phyloP scores from a whole-genome alignment of 768 basidiomycete genomes.

The Tremella yokohamensis region DNA sequence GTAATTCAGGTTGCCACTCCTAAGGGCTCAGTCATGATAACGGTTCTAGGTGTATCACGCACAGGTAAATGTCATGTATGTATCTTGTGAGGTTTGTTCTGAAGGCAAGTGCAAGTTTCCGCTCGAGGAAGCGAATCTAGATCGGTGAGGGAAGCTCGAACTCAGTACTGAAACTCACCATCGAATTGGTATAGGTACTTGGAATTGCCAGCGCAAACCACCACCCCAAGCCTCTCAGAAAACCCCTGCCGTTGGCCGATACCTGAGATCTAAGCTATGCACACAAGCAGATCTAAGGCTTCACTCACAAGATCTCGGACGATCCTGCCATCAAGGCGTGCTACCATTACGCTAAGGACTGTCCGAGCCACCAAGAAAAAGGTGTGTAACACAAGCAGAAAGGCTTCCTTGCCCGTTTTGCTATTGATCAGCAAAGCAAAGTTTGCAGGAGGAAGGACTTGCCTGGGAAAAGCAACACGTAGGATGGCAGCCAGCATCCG shows the following conservation, averaged over 20 bases:
- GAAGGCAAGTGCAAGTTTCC: slow-evolving; percentile 74
- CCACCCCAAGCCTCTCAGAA: slow-evolving; percentile 70
- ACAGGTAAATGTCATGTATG: slow-evolving; percentile 86
- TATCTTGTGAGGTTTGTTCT: slow-evolving; percentile 85
- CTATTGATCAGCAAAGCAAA: slow-evolving; percentile 15
- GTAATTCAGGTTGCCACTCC: slow-evolving; percentile 52
- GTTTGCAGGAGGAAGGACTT: slow-evolving; percentile 32
- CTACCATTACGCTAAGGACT: slow-evolving; percentile 80
- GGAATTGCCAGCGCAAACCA: slow-evolving; percentile 92
- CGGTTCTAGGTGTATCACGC: slow-evolving; percentile 57
- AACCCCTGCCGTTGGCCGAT: slow-evolving; percentile 78
- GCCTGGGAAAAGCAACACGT: slow-evolving; percentile 66
- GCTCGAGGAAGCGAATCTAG: slow-evolving; percentile 83
- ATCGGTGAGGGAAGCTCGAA: slow-evolving; percentile 1
- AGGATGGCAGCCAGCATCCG: slow-evolving; percentile 71
- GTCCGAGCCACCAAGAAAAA: slow-evolving; percentile 81
- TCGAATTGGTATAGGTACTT: slow-evolving; percentile 90
- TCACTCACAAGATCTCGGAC: slow-evolving; percentile 72
- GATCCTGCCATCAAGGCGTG: slow-evolving; percentile 80
- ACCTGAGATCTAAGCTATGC: slow-evolving; percentile 53
- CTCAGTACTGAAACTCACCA: slow-evolving; percentile 57
- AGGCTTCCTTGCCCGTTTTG: slow-evolving; percentile 60
- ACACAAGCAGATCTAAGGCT: no score
- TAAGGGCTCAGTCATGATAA: slow-evolving; percentile 20
- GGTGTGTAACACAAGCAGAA: slow-evolving; percentile 72